These are phyloP conservation scores for Ceratocystis cubensis DNA, from an alignment of 2,329 filamentous ascomycete genomes.

Conservation along the genomic window DNA sequence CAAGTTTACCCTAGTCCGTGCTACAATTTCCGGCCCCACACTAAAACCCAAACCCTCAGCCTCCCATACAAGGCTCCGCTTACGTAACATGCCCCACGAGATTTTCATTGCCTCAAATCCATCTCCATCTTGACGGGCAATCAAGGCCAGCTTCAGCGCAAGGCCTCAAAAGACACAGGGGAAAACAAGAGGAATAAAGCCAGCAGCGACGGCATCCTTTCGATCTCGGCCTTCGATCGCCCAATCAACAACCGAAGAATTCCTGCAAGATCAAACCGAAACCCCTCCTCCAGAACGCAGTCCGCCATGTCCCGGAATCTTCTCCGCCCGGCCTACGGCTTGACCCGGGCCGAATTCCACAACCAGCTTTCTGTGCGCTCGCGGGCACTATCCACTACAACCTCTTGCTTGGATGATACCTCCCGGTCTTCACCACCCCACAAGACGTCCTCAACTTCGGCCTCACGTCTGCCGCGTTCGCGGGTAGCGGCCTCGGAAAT, in stretches of 20 bases:
- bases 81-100: conserved; percentile 19
- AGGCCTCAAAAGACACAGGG: not conserved
- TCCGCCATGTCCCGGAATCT: conserved; percentile 19
- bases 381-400: conserved; percentile 30
- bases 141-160: not conserved
- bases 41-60: conserved; percentile 3
- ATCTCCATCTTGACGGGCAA: not conserved
- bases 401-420: conserved; percentile 24
- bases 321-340: conserved; percentile 21
- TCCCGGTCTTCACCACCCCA: conserved; percentile 13
- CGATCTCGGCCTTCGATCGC: not conserved
- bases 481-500: conserved; percentile 30
- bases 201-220: not conserved
- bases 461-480: conserved; percentile 24
- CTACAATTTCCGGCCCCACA: not conserved
- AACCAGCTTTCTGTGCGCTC: conserved; percentile 11
- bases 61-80: conserved; percentile 15
- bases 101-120: conserved; percentile 13
- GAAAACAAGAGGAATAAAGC: not conserved
- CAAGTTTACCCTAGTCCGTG: not conserved
- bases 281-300: not conserved
- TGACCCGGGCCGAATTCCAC: conserved; percentile 9
- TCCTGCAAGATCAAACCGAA: too few relatives aligned
- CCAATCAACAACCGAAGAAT: not conserved
- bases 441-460: conserved; percentile 23